Evolutionary conservation across 495 filamentous ascomycete species (phyloP), one percentile per base, ranked within the genome.

Genomic region (Trichocladium antarcticum): DNA sequence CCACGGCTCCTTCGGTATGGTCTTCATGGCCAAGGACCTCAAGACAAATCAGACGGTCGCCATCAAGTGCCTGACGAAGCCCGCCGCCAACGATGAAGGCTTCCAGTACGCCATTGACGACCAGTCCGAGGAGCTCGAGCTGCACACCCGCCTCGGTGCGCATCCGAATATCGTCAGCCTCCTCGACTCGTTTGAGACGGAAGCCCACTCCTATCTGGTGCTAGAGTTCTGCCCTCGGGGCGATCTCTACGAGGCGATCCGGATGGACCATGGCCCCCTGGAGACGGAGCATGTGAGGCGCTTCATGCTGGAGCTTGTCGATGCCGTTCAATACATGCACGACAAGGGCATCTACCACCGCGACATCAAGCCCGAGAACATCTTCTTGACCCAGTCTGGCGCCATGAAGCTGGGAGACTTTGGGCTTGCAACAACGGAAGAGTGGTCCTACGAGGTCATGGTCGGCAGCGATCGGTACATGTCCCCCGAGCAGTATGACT

Each of bases 281-380:
- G 85, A 95, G 70, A 98, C 92, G 28, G 87, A 95, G 57, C 89
- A 97, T 66, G 92, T 98, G 45, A 84, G 90, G 41, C 85, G 85
- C 32, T 93, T 96, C 74, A 97, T 98, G 93, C 72, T 95, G 39
- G 81, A 98, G 67, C 79, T 98, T 17, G 74, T 98, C 43, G 82
- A 84, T 61, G 88, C 93, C 36, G 83, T 98, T 45, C 82, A 87
- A 41, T 87, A 85, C 67, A 87, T 95, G 74, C 92, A 98, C 61
- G 70, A 75, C 53, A 88, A 89, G 61, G 88, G 87, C 51, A 75
- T 97, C 57, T 96, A 89, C 67, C 92, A 98, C 64, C 88, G 92
- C 49, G 92, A 98, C 67, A 96, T 98, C 78, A 98, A 98, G 72
- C 92, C 92, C 7, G 92, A 98, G 75, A 98, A 98, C 70, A 94